These are phyloP conservation scores for Globisporangium middletonii DNA, from an alignment of 352 stramenopile species.

Conservation along the genomic window DNA sequence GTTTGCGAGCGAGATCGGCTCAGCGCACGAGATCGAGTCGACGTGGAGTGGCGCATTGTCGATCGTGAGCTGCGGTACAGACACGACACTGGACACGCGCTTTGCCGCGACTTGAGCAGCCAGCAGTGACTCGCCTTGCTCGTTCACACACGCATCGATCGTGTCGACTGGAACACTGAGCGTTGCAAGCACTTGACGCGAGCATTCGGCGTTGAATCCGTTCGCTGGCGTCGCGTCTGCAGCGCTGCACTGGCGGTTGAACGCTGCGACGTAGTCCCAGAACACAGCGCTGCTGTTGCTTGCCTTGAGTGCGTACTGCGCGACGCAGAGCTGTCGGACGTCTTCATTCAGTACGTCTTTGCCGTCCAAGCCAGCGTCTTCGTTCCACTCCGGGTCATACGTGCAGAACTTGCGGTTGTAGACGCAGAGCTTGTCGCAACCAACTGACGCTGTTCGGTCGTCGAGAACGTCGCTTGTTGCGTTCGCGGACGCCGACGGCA, in stretches of 20 bases:
- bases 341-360: conserved; percentile 25
- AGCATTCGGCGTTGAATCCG: conserved; percentile 9
- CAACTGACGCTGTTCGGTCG: neutral
- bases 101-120: conserved; percentile 12
- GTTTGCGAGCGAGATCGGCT: neutral
- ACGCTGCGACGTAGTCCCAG: conserved; percentile 19
- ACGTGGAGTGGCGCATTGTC: conserved; percentile 20
- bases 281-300: conserved; percentile 16
- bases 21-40: conserved; percentile 3
- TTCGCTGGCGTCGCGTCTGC: conserved; percentile 1
- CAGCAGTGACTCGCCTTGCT: conserved; percentile 1
- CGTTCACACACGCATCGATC: neutral
- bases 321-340: conserved; percentile 21
- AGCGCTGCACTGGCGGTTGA: conserved; percentile 18
- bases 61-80: conserved; percentile 22
- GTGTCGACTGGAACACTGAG: neutral
- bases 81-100: conserved; percentile 16
- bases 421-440: conserved; percentile 21
- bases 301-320: conserved; percentile 6
- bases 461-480: neutral
- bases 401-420: conserved; percentile 21
- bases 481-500: neutral
- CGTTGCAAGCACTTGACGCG: neutral
- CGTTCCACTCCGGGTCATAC: conserved; percentile 27
- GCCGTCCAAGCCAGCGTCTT: conserved; percentile 19